Evolutionary conservation across 345 rosid species (phyloP).

Genomic region (Psidium guajava): DNA sequence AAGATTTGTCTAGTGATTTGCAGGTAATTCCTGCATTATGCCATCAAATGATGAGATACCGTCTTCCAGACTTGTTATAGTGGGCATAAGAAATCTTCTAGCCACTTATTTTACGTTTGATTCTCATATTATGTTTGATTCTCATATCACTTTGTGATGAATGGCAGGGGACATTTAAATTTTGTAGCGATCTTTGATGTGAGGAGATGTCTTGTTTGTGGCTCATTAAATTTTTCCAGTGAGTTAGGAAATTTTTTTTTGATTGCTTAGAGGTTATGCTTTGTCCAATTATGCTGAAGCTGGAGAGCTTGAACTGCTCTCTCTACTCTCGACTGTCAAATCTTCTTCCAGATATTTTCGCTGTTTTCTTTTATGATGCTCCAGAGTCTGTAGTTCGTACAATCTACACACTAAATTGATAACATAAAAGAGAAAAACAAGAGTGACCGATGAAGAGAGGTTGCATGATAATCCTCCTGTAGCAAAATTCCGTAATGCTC

Average conservation of each 20-base stretch:
- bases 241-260: not conserved
- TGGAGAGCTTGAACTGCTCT: not conserved
- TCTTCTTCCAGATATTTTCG: not conserved
- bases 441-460: not conserved
- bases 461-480: not conserved
- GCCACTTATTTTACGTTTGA: not conserved
- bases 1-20: conserved; percentile 79
- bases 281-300: not conserved
- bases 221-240: not conserved
- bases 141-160: not conserved
- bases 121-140: not conserved
- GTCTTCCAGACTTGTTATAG: not conserved
- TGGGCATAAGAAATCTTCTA: not conserved
- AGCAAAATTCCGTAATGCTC: not conserved
- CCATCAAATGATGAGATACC: not conserved
- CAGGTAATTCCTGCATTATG: conserved; percentile 37
- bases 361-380: not conserved
- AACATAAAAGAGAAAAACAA: not conserved
- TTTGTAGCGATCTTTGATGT: not conserved
- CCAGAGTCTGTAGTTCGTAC: not conserved
- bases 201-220: not conserved
- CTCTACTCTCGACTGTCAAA: not conserved
- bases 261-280: not conserved
- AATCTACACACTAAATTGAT: not conserved
- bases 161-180: not conserved